Percentiles rank a stretch among this genome's conserved stretches.
phyloP scores from a whole-genome alignment of 495 filamentous ascomycete species.

The Polyplosphaeria fusca region DNA sequence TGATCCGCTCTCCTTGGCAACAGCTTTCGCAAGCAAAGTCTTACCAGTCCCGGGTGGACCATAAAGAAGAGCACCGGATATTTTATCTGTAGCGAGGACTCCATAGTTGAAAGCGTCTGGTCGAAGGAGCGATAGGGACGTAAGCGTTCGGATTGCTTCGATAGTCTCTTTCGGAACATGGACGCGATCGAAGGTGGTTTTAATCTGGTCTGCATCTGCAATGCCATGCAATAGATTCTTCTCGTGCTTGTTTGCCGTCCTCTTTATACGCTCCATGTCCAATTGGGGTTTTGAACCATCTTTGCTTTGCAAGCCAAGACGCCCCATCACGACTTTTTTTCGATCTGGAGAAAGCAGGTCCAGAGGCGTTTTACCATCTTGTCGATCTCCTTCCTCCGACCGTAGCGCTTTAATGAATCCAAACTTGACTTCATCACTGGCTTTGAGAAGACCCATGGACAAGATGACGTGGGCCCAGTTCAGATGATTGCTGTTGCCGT shows the following conservation, averaged over 20 bases:
- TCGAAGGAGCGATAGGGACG: conserved; percentile 78
- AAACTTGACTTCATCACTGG: conserved; percentile 31
- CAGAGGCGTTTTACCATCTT: too few relatives aligned
- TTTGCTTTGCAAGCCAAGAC: not conserved
- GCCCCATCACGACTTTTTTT: not conserved
- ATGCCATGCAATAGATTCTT: conserved; percentile 79
- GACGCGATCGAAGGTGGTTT: conserved; percentile 81
- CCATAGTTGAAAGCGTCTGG: conserved; percentile 96
- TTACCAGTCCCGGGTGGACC: conserved; percentile 96
- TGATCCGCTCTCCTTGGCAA: conserved; percentile 89
- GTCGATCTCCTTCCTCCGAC: not conserved
- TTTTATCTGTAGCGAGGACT: conserved; percentile 85
- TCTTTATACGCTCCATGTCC: conserved; percentile 20
- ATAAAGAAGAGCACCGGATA: conserved; percentile 86
- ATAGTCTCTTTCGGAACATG: conserved; percentile 78
- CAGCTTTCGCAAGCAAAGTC: conserved; percentile 90
- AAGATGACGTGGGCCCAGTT: conserved; percentile 30
- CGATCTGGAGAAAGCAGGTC: not conserved
- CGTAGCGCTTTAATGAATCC: not conserved
- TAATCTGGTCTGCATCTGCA: conserved; percentile 72
- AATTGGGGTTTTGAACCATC: conserved; percentile 21
- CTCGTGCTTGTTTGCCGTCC: conserved; percentile 61
- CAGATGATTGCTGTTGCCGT: not conserved
- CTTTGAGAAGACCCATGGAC: conserved; percentile 32
- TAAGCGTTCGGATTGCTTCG: conserved; percentile 83